Evolutionary conservation across 116 monocot species (phyloP).

Genomic region (Phalaenopsis hybrid): DNA sequence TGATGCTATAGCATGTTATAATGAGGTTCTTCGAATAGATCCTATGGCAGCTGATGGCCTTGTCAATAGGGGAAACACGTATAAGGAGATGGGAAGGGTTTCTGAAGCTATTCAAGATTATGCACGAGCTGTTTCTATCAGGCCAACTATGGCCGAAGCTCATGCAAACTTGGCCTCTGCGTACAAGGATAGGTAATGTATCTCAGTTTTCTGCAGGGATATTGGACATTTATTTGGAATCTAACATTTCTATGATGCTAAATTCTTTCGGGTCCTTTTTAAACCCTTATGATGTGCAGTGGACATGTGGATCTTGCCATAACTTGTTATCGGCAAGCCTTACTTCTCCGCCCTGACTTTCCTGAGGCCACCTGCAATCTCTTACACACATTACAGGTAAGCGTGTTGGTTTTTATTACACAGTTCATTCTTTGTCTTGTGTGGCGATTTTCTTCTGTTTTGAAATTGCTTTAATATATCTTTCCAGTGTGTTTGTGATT

Average conservation of each 20-base stretch:
- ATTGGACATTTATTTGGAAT: not conserved
- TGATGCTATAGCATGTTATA: conserved; percentile 92
- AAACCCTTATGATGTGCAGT: conserved; percentile 29
- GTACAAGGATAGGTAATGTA: conserved; percentile 82
- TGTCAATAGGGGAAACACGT: conserved; percentile 96
- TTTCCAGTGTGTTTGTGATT: conserved; percentile 88
- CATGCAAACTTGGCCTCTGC: conserved; percentile 99
- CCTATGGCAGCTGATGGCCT: conserved; percentile 91
- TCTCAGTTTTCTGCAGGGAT: not conserved
- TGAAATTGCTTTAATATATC: conserved; percentile 6
- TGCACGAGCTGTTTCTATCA: conserved; percentile 65
- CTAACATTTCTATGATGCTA: not conserved
- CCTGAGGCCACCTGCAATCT: conserved; percentile 98
- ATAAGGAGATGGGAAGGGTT: conserved; percentile 92
- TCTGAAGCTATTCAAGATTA: conserved; percentile 98
- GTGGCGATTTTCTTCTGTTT: not conserved
- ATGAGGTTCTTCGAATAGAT: conserved; percentile 96
- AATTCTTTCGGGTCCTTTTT: conserved; percentile 1
- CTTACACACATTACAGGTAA: conserved; percentile 81
- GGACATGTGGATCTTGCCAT: conserved; percentile 90
- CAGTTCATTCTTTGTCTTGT: not conserved
- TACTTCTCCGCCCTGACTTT: conserved; percentile 80
- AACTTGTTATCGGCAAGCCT: conserved; percentile 79
- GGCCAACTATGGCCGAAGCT: conserved; percentile 95
- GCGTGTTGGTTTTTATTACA: not conserved